These are phyloP conservation scores for Cavenderia fasciculata DNA, from an alignment of 78 protist genomes.

Conservation along the genomic window DNA sequence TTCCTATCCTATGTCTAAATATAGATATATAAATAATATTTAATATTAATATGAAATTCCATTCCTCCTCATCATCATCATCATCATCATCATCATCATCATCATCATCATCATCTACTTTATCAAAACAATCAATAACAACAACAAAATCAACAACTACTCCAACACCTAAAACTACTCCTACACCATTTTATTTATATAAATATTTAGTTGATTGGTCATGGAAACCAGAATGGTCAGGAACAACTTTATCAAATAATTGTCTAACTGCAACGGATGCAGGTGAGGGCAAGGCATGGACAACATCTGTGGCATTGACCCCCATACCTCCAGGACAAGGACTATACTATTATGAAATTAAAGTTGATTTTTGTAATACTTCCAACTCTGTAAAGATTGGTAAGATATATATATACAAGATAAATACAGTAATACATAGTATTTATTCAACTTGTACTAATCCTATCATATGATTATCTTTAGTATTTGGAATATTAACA, in stretches of 20 bases:
- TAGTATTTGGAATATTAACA: slow-evolving; percentile 61
- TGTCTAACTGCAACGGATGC: slow-evolving; percentile 8
- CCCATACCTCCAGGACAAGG: slow-evolving; percentile 1
- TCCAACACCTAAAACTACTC: background rate
- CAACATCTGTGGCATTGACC: slow-evolving; percentile 12
- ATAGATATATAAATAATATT: no score
- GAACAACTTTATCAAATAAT: slow-evolving; percentile 15
- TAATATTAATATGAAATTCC: no score
- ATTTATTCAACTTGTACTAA: background rate
- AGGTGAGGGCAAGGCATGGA: slow-evolving; percentile 71
- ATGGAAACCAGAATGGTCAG: slow-evolving; percentile 42
- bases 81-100: no score
- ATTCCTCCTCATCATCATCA: no score
- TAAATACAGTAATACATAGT: background rate
- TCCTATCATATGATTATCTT: background rate
- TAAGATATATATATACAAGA: slow-evolving; percentile 2
- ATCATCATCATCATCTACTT: background rate
- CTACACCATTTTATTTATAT: background rate
- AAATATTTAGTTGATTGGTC: slow-evolving; percentile 17
- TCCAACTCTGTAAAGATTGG: slow-evolving; percentile 69
- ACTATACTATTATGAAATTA: slow-evolving; percentile 59
- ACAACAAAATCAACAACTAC: background rate
- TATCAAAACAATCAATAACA: background rate
- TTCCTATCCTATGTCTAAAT: no score
- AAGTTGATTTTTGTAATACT: slow-evolving; percentile 31